Conservation (phyloP, 208 protist species). For the Naegleria lovaniensis region DNA sequence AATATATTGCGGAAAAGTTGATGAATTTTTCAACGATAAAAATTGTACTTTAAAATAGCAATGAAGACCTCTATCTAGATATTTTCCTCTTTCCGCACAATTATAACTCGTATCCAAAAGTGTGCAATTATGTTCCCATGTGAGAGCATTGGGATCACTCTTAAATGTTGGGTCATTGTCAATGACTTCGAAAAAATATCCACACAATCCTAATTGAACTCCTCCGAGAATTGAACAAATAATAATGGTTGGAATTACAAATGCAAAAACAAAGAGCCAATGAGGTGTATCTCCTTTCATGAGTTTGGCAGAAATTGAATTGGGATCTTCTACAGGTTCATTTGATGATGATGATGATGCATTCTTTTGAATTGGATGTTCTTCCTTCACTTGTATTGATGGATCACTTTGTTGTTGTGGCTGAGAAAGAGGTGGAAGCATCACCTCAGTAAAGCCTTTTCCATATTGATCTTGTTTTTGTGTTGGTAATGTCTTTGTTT, state of each 20-base stretch:
- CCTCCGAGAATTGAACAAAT: neutral
- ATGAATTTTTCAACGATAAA: neutral
- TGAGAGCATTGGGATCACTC: neutral
- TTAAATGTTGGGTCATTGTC: neutral
- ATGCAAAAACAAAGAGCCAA: neutral
- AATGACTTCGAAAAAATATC: neutral
- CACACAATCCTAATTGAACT: neutral
- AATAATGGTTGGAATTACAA: neutral
- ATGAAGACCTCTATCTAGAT: neutral
- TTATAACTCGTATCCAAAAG: neutral
- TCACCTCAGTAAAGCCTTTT: neutral
- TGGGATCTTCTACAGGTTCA: neutral
- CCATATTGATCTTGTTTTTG: neutral
- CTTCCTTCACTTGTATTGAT: no score
- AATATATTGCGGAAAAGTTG: neutral
- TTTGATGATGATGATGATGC: neutral
- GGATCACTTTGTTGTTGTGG: neutral
- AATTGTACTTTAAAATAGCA: neutral
- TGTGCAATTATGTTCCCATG: neutral
- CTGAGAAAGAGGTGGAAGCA: neutral
- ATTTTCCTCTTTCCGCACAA: constrained; percentile 1
- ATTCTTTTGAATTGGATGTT: no score
- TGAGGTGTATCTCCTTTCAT: neutral
- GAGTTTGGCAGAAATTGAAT: neutral
- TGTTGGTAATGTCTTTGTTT: no score